These are phyloP conservation scores for Periconia digitata DNA, from an alignment of 2,329 filamentous ascomycete species.

Conservation along the genomic window DNA sequence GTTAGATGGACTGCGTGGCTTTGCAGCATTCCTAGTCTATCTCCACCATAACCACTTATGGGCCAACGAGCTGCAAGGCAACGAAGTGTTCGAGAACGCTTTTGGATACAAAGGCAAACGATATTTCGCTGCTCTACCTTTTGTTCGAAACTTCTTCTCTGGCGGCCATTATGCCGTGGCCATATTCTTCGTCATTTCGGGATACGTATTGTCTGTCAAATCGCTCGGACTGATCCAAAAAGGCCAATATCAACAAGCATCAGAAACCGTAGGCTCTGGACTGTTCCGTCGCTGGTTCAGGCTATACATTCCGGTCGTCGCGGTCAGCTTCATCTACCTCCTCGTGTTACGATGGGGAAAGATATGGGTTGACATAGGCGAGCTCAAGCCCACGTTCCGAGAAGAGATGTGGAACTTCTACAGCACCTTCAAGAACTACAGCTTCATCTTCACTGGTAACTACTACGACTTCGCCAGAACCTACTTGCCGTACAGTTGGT, in stretches of 20 bases:
- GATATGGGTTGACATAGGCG: slow-evolving; percentile 46
- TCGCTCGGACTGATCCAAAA: slow-evolving; percentile 48
- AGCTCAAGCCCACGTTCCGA: slow-evolving; percentile 50
- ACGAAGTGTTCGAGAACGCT: slow-evolving; percentile 45
- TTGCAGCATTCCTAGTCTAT: slow-evolving; percentile 68
- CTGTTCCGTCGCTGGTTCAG: slow-evolving; percentile 56
- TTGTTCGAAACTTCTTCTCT: slow-evolving; percentile 53
- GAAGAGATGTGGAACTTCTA: slow-evolving; percentile 35
- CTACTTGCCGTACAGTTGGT: slow-evolving; percentile 41
- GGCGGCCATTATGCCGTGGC: slow-evolving; percentile 55
- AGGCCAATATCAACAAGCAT: slow-evolving; percentile 42
- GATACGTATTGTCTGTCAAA: slow-evolving; percentile 55
- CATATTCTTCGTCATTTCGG: slow-evolving; percentile 57
- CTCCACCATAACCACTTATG: slow-evolving; percentile 54
- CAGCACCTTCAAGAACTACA: slow-evolving; percentile 62
- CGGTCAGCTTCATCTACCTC: slow-evolving; percentile 57
- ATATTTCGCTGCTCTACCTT: slow-evolving; percentile 44
- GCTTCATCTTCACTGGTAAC: slow-evolving; percentile 63
- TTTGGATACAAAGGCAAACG: slow-evolving; percentile 35
- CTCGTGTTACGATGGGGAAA: slow-evolving; percentile 52
- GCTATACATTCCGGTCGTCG: slow-evolving; percentile 56
- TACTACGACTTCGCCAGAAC: slow-evolving; percentile 56
- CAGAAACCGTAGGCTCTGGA: slow-evolving; percentile 50
- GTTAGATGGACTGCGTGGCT: slow-evolving; percentile 67
- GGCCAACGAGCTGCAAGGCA: slow-evolving; percentile 52